Percentiles rank a stretch among this genome's conserved stretches.
phyloP scores from a whole-genome alignment of 768 basidiomycete genomes.

The Leccinum boreale region DNA sequence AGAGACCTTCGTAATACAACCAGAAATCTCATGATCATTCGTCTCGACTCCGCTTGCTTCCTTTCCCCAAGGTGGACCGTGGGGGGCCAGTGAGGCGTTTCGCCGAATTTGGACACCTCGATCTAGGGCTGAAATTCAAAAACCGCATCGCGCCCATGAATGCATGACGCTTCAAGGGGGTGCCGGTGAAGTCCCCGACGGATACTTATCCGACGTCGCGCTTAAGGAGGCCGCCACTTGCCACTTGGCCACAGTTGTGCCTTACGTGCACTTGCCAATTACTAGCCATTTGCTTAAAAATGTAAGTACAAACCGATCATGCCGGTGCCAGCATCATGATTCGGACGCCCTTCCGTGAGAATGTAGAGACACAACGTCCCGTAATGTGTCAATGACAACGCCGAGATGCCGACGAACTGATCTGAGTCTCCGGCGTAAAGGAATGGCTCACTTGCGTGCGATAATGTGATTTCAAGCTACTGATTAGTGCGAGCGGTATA shows the following conservation, averaged over 20 bases:
- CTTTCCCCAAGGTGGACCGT: not conserved
- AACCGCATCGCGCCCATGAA: slow-evolving; percentile 1
- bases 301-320: not conserved
- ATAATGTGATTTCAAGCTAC: not conserved
- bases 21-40: not conserved
- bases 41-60: not conserved
- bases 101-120: not conserved
- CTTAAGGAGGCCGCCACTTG: not conserved
- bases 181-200: not conserved
- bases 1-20: not conserved
- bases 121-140: not conserved
- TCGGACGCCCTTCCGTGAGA: not conserved
- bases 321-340: not conserved
- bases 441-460: not conserved
- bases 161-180: not conserved
- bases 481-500: not conserved
- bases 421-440: not conserved
- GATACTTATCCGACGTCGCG: not conserved
- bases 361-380: not conserved
- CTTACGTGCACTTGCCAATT: not conserved
- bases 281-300: not conserved
- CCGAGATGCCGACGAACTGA: not conserved
- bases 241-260: not conserved
- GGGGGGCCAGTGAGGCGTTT: not conserved
- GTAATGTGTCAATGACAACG: not conserved